Base-by-base conservation (phyloP, 768 basidiomycete species). In the Serendipita sp. region DNA sequence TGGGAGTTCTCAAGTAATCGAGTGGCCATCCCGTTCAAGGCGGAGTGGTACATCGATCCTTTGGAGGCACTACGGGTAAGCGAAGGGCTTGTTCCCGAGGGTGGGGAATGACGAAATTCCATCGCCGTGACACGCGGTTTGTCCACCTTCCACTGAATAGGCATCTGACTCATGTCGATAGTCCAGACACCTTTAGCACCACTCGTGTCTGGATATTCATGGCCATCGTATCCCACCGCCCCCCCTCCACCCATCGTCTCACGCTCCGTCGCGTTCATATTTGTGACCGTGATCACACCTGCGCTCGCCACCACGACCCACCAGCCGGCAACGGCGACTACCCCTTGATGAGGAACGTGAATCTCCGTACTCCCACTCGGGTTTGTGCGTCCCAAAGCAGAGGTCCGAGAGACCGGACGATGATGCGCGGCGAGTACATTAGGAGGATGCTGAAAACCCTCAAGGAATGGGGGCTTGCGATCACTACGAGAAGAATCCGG, bases 61-160 rank as follows among this genome's bases (percentile, higher is more conserved):
- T 56, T 45, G 42, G 4, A 16, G 38, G 26, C 56, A 64, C 0
- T 62, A 43, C 3, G 61, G 61, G 41, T 33, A 28, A 50, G 5
- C 28, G 45, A 7, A 17, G 7, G 9, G 11, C 72, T 72, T 0
- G 66, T 72, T n/a, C 72, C 67, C 9, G 70, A 67, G 1, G 66
- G 14, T 14, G 34, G 67, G 1, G 78, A 77, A 0, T 85, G 79
- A 16, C 85, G 78, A 70, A 93, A 90, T 71, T 86, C 90, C 73
- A 95, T 77, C 22, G 84, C 82, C 1, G 85, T 84, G 41, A 94
- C 77, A 67, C 82, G 84, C 2, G 79, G 72, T 45, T 90, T 86
- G 69, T 86, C 90, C 56, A 79, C 68, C 44, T 73, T 72, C 65
- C 71, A 71, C 17, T 77, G 75, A 30, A 77, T 63, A 0, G 80